Percentiles rank a stretch among this genome's conserved stretches.
Conservation (phyloP, 2,329 filamentous ascomycete genomes). For the Penicillium aurantiogriseum region DNA sequence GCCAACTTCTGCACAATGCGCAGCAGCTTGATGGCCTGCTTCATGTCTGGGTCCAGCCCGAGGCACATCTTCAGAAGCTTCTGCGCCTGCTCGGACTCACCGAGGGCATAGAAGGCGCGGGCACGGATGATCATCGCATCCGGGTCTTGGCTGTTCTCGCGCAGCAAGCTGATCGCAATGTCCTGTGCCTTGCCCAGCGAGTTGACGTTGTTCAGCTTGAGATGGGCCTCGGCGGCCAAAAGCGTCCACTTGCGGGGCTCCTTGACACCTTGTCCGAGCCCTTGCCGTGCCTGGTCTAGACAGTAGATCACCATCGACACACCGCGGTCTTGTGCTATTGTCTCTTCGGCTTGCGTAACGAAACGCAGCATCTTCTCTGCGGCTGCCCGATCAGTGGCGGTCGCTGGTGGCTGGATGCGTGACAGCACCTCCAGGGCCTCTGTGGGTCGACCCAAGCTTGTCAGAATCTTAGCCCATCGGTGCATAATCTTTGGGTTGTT, state of each 20-base stretch:
- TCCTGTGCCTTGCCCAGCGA: slow-evolving; percentile 88
- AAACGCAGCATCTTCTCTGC: slow-evolving; percentile 83
- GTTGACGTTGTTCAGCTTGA: slow-evolving; percentile 90
- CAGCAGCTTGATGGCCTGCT: slow-evolving; percentile 82
- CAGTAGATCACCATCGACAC: slow-evolving; percentile 92
- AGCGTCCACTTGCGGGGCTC: slow-evolving; percentile 92
- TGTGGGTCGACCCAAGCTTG: slow-evolving; percentile 77
- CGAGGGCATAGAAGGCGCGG: slow-evolving; percentile 81
- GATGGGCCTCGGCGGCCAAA: slow-evolving; percentile 84
- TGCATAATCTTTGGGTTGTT: slow-evolving; percentile 84
- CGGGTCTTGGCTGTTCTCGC: slow-evolving; percentile 85
- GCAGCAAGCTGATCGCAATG: slow-evolving; percentile 81
- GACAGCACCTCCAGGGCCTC: slow-evolving; percentile 82
- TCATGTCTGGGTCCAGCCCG: slow-evolving; percentile 87
- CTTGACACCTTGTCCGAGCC: slow-evolving; percentile 70
- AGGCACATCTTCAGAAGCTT: slow-evolving; percentile 89
- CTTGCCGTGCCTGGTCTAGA: slow-evolving; percentile 82
- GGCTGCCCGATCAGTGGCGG: slow-evolving; percentile 79
- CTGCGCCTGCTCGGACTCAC: slow-evolving; percentile 92
- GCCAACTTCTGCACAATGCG: slow-evolving; percentile 89
- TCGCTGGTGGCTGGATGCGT: slow-evolving; percentile 75
- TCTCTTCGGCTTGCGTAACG: slow-evolving; percentile 74
- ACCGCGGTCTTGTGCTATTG: slow-evolving; percentile 69
- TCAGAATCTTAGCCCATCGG: slow-evolving; percentile 85
- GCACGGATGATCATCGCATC: slow-evolving; percentile 90